Evolutionary conservation across 2,329 filamentous ascomycete genomes (phyloP).

Genomic region (Sporothrix schenckii): DNA sequence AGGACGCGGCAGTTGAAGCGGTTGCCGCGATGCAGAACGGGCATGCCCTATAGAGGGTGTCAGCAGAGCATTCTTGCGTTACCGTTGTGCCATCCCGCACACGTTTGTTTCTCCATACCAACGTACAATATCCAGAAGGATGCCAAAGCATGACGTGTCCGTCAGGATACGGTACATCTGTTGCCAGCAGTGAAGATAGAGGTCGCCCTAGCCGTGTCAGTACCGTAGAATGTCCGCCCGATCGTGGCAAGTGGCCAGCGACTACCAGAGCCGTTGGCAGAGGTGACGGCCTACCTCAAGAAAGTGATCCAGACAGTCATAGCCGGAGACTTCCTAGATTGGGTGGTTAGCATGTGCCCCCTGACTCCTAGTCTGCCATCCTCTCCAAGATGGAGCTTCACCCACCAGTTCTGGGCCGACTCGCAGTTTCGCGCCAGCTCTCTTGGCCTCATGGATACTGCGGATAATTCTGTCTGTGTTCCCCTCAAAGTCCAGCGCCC

Average conservation of each 20-base stretch:
- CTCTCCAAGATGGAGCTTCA: not conserved
- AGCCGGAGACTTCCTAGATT: constrained; percentile 55
- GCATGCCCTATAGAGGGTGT: constrained; percentile 48
- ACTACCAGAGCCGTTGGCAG: no score
- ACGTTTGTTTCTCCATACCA: not conserved
- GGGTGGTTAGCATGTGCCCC: not conserved
- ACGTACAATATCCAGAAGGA: constrained; percentile 62
- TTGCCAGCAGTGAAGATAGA: constrained; percentile 64
- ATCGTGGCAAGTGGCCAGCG: no score
- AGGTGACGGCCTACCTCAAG: constrained; percentile 47
- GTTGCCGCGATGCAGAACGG: constrained; percentile 63
- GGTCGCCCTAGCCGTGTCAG: constrained; percentile 46
- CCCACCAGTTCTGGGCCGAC: constrained; percentile 57
- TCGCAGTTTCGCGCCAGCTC: constrained; percentile 63
- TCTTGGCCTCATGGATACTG: constrained; percentile 62
- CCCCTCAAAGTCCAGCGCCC: constrained; percentile 61
- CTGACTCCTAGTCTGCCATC: not conserved
- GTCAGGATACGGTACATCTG: constrained; percentile 63
- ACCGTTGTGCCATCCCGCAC: not conserved
- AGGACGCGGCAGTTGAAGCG: constrained; percentile 70
- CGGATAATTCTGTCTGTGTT: constrained; percentile 63
- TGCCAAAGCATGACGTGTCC: constrained; percentile 63
- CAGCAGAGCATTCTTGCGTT: not conserved
- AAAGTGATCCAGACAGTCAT: constrained; percentile 70
- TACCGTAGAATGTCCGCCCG: not conserved